These are phyloP conservation scores for Fulvia fulva DNA, from an alignment of 2,329 filamentous ascomycete species.

Conservation along the genomic window DNA sequence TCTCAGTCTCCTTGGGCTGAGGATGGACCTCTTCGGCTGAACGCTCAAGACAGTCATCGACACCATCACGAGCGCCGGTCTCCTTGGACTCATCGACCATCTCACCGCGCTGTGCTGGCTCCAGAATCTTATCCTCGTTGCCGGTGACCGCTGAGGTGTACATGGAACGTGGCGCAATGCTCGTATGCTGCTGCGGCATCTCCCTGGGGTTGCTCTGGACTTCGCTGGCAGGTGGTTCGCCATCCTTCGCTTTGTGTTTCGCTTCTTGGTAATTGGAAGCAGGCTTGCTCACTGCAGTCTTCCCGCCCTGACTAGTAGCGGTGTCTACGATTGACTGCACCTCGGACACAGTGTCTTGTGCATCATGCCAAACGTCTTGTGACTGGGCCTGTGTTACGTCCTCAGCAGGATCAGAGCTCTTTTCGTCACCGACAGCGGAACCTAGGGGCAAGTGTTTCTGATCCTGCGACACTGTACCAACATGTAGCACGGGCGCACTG, in stretches of 20 bases:
- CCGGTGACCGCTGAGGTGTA: conserved; percentile 26
- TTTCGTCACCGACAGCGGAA: neutral
- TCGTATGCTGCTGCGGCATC: neutral
- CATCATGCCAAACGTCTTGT: conserved; percentile 1
- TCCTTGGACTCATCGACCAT: conserved; percentile 23
- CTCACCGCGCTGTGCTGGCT: conserved; percentile 6
- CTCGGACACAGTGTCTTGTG: neutral
- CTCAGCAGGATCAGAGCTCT: neutral
- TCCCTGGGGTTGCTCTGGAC: conserved; percentile 1
- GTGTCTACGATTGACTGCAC: conserved; percentile 22
- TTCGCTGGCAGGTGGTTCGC: conserved; percentile 2
- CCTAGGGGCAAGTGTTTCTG: neutral
- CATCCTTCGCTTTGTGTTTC: conserved; percentile 4
- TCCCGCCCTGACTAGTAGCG: conserved; percentile 21
- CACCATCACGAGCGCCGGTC: conserved; percentile 23
- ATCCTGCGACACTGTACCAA: conserved; percentile 6
- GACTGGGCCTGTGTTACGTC: neutral
- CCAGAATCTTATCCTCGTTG: conserved; percentile 14
- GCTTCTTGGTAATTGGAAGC: conserved; percentile 22
- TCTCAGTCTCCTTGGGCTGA: conserved; percentile 33
- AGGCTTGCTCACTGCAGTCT: conserved; percentile 18
- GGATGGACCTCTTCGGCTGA: conserved; percentile 32
- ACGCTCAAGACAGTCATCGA: conserved; percentile 31
- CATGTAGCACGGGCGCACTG: conserved; percentile 21
- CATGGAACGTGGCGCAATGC: conserved; percentile 13